Conservation (phyloP, 2,329 filamentous ascomycete species). For the Tothia fuscella region DNA sequence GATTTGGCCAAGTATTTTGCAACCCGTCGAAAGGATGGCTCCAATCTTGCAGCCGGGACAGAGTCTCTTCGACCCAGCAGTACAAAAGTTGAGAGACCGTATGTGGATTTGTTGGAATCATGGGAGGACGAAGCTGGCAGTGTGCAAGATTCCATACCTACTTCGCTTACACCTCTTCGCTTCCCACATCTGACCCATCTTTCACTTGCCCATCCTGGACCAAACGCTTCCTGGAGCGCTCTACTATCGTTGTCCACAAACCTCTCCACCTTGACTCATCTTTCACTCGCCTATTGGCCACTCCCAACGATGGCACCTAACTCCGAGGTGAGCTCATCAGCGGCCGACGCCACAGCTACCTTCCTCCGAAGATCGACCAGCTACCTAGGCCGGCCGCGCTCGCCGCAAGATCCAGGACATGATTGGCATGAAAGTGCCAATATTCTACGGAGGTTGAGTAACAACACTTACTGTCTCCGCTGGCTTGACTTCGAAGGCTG, state of each 20-base stretch:
- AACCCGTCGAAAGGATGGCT: background rate
- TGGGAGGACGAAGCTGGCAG: constrained; percentile 32
- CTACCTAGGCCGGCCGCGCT: too few relatives aligned
- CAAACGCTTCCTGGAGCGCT: constrained; percentile 41
- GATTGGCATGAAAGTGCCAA: constrained; percentile 38
- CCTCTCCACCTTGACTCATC: constrained; percentile 45
- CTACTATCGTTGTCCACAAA: constrained; percentile 41
- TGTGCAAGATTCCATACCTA: constrained; percentile 15
- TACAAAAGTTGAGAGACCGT: background rate
- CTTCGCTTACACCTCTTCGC: constrained; percentile 20
- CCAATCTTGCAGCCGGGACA: background rate
- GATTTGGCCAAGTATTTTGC: constrained; percentile 35
- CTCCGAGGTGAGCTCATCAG: too few relatives aligned
- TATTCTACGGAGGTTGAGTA: constrained; percentile 42
- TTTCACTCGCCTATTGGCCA: constrained; percentile 53
- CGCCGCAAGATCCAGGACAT: too few relatives aligned
- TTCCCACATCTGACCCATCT: constrained; percentile 45
- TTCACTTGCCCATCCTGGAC: constrained; percentile 42
- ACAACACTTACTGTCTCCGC: constrained; percentile 44
- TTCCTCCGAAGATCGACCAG: too few relatives aligned
- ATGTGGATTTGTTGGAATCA: constrained; percentile 26
- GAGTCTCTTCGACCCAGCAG: background rate
- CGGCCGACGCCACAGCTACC: constrained; percentile 29
- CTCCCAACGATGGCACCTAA: constrained; percentile 44
- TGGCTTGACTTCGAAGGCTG: constrained; percentile 54